Base-by-base conservation (phyloP, 2,329 filamentous ascomycete genomes). In the Purpureocillium lavendulum region DNA sequence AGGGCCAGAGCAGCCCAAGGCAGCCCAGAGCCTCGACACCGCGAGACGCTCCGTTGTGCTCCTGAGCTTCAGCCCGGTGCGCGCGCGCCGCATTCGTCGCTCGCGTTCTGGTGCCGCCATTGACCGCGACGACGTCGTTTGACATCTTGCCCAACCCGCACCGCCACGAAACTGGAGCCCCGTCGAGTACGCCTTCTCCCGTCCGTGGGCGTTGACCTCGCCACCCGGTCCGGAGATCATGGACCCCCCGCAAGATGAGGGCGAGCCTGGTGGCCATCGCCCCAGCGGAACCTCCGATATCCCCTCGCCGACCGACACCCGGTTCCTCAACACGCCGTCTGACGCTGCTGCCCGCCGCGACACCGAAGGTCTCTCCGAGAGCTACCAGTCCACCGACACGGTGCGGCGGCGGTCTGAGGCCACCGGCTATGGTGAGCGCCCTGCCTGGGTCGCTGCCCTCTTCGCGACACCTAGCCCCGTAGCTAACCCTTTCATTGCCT, bases 361-460 rank as follows among this genome's bases (percentile, higher is more conserved):
- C 16, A 67, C 69, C 30, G 69, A 74, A 35, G 62, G 58, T 17
- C 54, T 69, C 35, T 64, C 71, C 4, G 75, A 77, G 49, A 75
- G 68, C 56, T 70, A 69, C 50, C 74, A 77, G 52, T 76, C 75
- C 15, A 71, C 70, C 16, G 77, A 80, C 41, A 80, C 77, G 13
- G 64, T 79, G 48, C 70, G 78, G 48, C 69, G 73, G 49, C 69
- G 73, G 47, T 66, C 72, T 41, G 77, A 81, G 47, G 61, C 60
- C 28, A 24, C 36, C 15, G 55, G 54, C 16, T 80, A 80, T 60
- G 77, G 77, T 82, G 62, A 39, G 57, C 41, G 15, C 36, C 32
- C 21, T 11, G 9, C 14, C 30, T 34, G n/a, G 30, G 18, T 16
- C 13, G 29, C 15, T 37, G 13, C 16, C 24, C 31, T 39, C 15